These are phyloP conservation scores for Lasiosphaeria miniovina DNA, from an alignment of 495 filamentous ascomycete species.

Conservation along the genomic window DNA sequence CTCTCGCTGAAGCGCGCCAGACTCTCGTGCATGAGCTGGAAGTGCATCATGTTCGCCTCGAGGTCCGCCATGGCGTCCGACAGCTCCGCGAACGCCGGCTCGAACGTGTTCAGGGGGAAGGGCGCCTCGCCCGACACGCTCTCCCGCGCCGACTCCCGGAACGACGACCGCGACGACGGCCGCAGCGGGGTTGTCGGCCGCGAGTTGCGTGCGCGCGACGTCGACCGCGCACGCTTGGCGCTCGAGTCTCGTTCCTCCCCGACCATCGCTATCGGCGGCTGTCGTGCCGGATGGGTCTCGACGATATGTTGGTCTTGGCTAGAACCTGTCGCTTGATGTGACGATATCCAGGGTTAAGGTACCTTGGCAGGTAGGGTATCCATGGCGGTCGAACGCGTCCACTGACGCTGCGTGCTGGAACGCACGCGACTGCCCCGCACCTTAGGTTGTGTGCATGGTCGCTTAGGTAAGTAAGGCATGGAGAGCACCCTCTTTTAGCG, in stretches of 20 bases:
- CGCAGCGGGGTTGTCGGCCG: constrained; percentile 92
- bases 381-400: too few relatives aligned
- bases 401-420: too few relatives aligned
- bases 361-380: too few relatives aligned
- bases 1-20: constrained; percentile 91
- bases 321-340: too few relatives aligned
- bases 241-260: constrained; percentile 9
- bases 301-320: too few relatives aligned
- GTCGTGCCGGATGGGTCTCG: neutral
- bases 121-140: constrained; percentile 57
- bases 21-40: constrained; percentile 96
- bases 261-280: constrained; percentile 14
- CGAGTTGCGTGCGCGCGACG: constrained; percentile 53
- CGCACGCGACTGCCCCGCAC: too few relatives aligned
- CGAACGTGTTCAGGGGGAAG: constrained; percentile 76
- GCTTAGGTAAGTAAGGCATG: too few relatives aligned
- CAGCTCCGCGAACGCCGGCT: constrained; percentile 88
- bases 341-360: too few relatives aligned
- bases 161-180: constrained; percentile 82
- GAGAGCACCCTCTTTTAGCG: too few relatives aligned
- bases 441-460: too few relatives aligned
- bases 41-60: constrained; percentile 94
- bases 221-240: constrained; percentile 38
- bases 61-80: constrained; percentile 93
- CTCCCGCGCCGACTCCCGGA: constrained; percentile 61